phyloP scores from a whole-genome alignment of 2,329 filamentous ascomycete genomes.

The Aspergillus fructus region DNA sequence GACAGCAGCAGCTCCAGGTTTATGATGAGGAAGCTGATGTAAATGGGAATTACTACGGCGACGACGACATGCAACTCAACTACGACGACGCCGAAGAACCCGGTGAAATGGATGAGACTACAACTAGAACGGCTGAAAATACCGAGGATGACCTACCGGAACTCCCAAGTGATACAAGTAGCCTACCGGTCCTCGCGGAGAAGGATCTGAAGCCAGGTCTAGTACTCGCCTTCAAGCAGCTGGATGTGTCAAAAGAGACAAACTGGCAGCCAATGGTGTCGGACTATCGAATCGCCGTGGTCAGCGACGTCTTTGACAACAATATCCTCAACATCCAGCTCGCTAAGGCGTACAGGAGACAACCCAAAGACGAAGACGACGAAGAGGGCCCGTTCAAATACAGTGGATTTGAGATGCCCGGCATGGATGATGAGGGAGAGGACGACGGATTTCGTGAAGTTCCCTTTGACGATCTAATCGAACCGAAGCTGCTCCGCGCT shows the following conservation, averaged over 20 bases:
- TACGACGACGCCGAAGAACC: constrained; percentile 45
- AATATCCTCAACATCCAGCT: constrained; percentile 61
- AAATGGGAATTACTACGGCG: constrained; percentile 36
- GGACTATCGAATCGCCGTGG: constrained; percentile 63
- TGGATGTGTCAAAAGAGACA: constrained; percentile 48
- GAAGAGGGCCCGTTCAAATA: constrained; percentile 69
- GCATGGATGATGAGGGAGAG: constrained; percentile 55
- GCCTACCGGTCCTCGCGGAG: constrained; percentile 50
- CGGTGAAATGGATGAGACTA: constrained; percentile 20
- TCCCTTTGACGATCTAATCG: constrained; percentile 62
- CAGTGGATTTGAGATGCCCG: constrained; percentile 73
- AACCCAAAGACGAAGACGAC: constrained; percentile 45
- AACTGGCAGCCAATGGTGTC: constrained; percentile 49
- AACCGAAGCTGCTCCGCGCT: constrained; percentile 63
- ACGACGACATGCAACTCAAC: constrained; percentile 31
- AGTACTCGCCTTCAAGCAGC: constrained; percentile 48
- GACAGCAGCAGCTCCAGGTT: constrained; percentile 56
- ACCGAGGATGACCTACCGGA: constrained; percentile 50
- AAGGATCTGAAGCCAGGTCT: constrained; percentile 35
- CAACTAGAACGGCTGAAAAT: constrained; percentile 33
- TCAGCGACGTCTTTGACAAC: constrained; percentile 58
- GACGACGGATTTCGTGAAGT: constrained; percentile 64
- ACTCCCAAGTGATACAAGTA: constrained; percentile 60
- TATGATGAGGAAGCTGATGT: constrained; percentile 46
- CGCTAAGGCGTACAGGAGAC: constrained; percentile 66